phyloP scores from a whole-genome alignment of 2,329 filamentous ascomycete species.

The Neoscytalidium dimidiatum region DNA sequence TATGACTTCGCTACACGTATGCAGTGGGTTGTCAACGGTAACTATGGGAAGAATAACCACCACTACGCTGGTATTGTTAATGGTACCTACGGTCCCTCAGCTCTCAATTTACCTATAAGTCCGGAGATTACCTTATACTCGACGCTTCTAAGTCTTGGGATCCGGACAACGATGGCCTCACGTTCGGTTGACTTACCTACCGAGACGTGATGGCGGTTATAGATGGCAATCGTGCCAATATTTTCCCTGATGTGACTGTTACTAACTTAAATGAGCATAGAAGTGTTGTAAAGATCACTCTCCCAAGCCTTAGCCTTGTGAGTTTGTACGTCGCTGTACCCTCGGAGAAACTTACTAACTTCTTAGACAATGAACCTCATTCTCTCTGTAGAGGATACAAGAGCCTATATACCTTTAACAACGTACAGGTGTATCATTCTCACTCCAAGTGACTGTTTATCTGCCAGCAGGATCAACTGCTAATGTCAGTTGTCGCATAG shows the following conservation, averaged over 20 bases:
- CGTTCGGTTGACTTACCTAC: constrained; percentile 25
- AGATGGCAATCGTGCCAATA: not conserved
- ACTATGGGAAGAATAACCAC: constrained; percentile 21
- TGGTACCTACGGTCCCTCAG: constrained; percentile 15
- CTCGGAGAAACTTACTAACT: not conserved
- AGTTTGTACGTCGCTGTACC: not conserved
- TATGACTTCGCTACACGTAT: constrained; percentile 47
- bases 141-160: constrained; percentile 24
- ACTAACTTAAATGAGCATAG: not conserved
- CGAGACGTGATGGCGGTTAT: not conserved
- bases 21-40: constrained; percentile 35
- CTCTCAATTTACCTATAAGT: constrained; percentile 16
- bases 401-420: constrained; percentile 19
- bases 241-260: constrained; percentile 8
- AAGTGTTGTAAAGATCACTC: constrained; percentile 2
- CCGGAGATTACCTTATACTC: constrained; percentile 19
- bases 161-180: constrained; percentile 22
- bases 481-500: too few species aligned
- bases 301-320: constrained; percentile 4
- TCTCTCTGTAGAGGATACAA: constrained; percentile 17
- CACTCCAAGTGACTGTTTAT: too few species aligned
- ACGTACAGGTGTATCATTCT: constrained; percentile 19
- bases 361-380: constrained; percentile 20
- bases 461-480: too few species aligned
- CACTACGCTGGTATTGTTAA: constrained; percentile 24